Percentiles rank a stretch among this genome's conserved stretches.
Conservation (phyloP, 768 basidiomycete species). For the Gloeophyllum trabeum region DNA sequence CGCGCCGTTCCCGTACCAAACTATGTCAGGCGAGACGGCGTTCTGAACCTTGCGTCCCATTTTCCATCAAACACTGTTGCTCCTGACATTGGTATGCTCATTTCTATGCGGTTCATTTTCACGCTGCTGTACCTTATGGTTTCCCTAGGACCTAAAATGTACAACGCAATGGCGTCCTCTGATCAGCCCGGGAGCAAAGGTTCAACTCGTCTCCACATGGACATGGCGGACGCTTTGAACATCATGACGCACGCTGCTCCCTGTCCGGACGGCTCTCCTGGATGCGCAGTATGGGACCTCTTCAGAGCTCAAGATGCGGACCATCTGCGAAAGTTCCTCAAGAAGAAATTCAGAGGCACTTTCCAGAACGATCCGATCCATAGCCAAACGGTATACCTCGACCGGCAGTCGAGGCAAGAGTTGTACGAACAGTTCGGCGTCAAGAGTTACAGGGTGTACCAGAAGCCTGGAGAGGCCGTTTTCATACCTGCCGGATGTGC, state of each 20-base stretch:
- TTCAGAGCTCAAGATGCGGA: conserved; percentile 74
- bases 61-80: conserved; percentile 71
- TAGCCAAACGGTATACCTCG: conserved; percentile 80
- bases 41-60: conserved; percentile 81
- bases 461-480: conserved; percentile 85
- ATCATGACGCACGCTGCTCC: conserved; percentile 68
- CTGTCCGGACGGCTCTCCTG: conserved; percentile 46
- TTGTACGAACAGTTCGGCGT: conserved; percentile 61
- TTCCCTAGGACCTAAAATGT: conserved; percentile 75
- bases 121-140: conserved; percentile 2
- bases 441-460: conserved; percentile 75
- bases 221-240: conserved; percentile 84
- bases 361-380: conserved; percentile 80
- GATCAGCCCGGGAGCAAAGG: conserved; percentile 58
- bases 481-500: conserved; percentile 94
- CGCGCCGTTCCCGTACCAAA: conserved; percentile 77
- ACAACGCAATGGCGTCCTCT: conserved; percentile 67
- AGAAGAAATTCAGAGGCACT: conserved; percentile 44
- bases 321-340: conserved; percentile 67
- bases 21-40: conserved; percentile 86
- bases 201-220: conserved; percentile 82
- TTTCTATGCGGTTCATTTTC: conserved; percentile 8
- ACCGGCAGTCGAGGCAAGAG: conserved; percentile 52
- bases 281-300: conserved; percentile 88
- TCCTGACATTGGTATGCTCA: conserved; percentile 62